Evolutionary conservation across 2,329 filamentous ascomycete genomes (phyloP), one percentile per base, ranked within the genome.

Genomic region (Fusarium ramigenum): DNA sequence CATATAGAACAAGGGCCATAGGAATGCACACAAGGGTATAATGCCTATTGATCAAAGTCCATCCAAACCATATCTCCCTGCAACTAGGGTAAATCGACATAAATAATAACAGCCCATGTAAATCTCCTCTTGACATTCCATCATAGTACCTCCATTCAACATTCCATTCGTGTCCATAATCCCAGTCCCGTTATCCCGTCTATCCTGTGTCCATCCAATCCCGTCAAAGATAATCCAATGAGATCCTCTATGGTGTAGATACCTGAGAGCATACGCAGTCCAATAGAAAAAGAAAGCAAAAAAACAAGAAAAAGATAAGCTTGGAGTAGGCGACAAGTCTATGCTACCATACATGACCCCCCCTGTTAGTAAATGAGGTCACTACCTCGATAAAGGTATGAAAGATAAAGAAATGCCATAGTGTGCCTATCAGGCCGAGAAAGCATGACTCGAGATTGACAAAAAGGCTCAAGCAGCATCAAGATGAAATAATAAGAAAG

Each of bases 11-110:
- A 63, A 64, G 66, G 66, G 63, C 54, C 65, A 67, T 74, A 66
- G 63, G 60, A 69, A 75, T 78, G 73, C 75, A 77, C 77, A 78
- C 54, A 69, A 78, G 77, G 77, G 77, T 78, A 78, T 78, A 78
- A 78, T 78, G 77, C 77, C 77, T 78, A 77, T 78, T 78, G 75
- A 73, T 75, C 60, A 75, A 72, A 63, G 67, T 75, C 67, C 63
- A 56, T 70, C 68, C 60, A 60, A 69, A 67, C 59, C 65, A 67
- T 46, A 62, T 44, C 66, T 64, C 63, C 66, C 58, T 43, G 43
- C 60, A 57, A 56, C 63, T 75, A 73, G 57, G 46, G 50, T 52
- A 61, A 64, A 56, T 63, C 64, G 47, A 68, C 30, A 44, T 66
- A 67, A 49, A 61, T 53, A 68, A 62, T 49, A 73, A 59, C 39